Evolutionary conservation across 2,329 filamentous ascomycete genomes (phyloP).

Genomic region (Trichoderma atroviride): DNA sequence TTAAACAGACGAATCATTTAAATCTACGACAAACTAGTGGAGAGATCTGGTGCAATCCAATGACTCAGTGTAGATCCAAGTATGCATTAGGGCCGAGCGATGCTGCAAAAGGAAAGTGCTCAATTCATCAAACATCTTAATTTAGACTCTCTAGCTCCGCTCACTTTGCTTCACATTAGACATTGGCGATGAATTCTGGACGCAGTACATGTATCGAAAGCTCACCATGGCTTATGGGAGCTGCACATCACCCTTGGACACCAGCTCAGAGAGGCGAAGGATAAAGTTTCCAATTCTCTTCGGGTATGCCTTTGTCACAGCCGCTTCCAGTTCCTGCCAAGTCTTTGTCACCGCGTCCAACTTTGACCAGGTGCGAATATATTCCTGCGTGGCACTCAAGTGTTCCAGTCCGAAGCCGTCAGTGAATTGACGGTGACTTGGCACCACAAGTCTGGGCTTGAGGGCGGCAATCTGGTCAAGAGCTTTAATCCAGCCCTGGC

Average conservation of each 20-base stretch:
- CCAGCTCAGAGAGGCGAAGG: neutral
- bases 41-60: neutral
- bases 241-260: slow-evolving; percentile 5
- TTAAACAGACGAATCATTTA: neutral
- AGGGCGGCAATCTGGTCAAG: neutral
- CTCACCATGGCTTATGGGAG: neutral
- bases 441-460: slow-evolving; percentile 4
- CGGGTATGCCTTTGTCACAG: neutral
- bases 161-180: neutral
- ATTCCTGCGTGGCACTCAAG: neutral
- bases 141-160: neutral
- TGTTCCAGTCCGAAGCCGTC: neutral
- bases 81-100: neutral
- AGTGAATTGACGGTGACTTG: neutral
- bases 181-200: too few relatives aligned
- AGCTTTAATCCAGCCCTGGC: neutral
- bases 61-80: neutral
- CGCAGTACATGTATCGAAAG: neutral
- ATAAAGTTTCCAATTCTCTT: slow-evolving; percentile 10
- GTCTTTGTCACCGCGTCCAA: neutral
- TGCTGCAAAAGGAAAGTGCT: neutral
- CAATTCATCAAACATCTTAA: neutral
- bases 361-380: slow-evolving; percentile 3
- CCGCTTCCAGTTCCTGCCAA: slow-evolving; percentile 7
- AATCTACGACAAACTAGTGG: neutral